phyloP scores from a whole-genome alignment of 1,284 basidiomycete genomes.

The Apiotrichum montevideense region DNA sequence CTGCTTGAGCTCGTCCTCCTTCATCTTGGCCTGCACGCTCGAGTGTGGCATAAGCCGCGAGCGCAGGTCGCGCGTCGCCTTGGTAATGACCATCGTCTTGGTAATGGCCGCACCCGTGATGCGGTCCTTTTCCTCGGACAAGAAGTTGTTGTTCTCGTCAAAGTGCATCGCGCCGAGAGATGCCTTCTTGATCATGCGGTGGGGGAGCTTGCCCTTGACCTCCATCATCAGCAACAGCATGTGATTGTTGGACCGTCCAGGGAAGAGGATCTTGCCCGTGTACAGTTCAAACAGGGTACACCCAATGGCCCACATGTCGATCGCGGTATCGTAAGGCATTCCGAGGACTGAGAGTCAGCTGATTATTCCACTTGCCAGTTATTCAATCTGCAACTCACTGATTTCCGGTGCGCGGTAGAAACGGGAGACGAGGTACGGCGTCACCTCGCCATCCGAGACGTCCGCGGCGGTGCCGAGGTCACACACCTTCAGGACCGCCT shows the following conservation, averaged over 20 bases:
- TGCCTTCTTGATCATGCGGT: slow-evolving; percentile 89
- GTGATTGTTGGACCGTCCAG: slow-evolving; percentile 94
- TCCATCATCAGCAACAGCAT: slow-evolving; percentile 98
- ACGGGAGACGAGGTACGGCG: slow-evolving; percentile 93
- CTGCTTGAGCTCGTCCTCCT: slow-evolving; percentile 80
- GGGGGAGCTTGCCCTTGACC: slow-evolving; percentile 85
- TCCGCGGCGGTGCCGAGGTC: slow-evolving; percentile 95
- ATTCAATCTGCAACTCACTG: slow-evolving; percentile 56
- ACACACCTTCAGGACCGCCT: slow-evolving; percentile 88
- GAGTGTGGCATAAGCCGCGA: slow-evolving; percentile 73
- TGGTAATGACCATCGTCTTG: slow-evolving; percentile 75
- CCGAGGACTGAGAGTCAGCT: slow-evolving; percentile 68
- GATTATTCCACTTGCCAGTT: no score
- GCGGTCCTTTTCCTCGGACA: slow-evolving; percentile 71
- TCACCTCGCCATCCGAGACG: slow-evolving; percentile 82
- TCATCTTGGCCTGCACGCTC: slow-evolving; percentile 62
- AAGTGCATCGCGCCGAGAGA: slow-evolving; percentile 89
- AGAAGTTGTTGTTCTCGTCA: slow-evolving; percentile 64
- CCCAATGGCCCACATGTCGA: slow-evolving; percentile 96
- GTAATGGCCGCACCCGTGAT: slow-evolving; percentile 71
- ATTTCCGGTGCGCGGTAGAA: slow-evolving; percentile 99
- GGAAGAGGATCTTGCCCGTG: slow-evolving; percentile 97
- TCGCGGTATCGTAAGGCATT: slow-evolving; percentile 83
- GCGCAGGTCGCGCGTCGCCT: slow-evolving; percentile 73
- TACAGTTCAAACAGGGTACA: slow-evolving; percentile 97